phyloP scores from a whole-genome alignment of 441 rosid species.

The Gossypium gossypioides region DNA sequence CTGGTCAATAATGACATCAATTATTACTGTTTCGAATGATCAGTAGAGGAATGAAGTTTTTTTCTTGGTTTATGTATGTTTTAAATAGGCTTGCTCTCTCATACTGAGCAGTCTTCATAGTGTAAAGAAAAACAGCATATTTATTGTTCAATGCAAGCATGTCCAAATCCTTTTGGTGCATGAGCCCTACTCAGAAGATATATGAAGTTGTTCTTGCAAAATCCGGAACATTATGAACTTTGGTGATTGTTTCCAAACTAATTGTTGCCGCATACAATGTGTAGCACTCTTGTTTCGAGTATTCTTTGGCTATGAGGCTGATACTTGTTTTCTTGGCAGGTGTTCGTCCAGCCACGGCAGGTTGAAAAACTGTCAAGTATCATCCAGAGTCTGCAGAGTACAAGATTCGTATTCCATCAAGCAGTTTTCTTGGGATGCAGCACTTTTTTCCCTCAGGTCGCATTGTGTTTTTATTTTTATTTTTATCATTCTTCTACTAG shows the following conservation, averaged over 20 bases:
- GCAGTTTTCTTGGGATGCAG: constrained; percentile 28
- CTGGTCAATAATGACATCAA: not conserved
- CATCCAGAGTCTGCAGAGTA: constrained; percentile 1
- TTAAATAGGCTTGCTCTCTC: not conserved
- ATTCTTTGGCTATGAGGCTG: not conserved
- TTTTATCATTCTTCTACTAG: not conserved
- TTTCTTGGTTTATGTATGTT: not conserved
- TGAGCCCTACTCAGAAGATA: not conserved
- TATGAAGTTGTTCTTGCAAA: not conserved
- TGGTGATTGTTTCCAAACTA: not conserved
- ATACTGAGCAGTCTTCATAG: not conserved
- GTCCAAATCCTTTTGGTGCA: not conserved
- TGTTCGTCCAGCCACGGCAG: constrained; percentile 28
- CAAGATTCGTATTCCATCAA: constrained; percentile 24
- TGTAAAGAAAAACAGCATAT: not conserved
- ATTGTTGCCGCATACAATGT: not conserved
- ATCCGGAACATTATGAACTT: not conserved
- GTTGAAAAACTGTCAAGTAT: constrained; percentile 30
- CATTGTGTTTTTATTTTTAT: constrained; percentile 18
- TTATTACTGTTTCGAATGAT: not conserved
- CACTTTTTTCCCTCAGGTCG: constrained; percentile 31
- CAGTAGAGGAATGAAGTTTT: not conserved
- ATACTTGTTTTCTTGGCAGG: constrained; percentile 25
- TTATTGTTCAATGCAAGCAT: not conserved
- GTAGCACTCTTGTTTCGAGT: not conserved